These are phyloP conservation scores for Daldinia grandis DNA, from an alignment of 495 filamentous ascomycete species.

Conservation along the genomic window DNA sequence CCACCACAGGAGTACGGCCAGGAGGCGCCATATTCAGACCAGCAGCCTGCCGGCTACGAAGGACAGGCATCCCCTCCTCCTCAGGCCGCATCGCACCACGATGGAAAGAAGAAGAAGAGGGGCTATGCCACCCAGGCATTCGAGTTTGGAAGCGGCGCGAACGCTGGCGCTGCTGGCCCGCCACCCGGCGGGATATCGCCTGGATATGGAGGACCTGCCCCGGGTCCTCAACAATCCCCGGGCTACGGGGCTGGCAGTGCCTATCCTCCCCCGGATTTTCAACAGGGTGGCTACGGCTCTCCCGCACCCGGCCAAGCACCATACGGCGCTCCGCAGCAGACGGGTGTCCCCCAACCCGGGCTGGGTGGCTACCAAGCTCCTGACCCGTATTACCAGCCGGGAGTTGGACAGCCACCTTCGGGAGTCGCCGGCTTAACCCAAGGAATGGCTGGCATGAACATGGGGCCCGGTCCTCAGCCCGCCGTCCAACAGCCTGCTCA, in stretches of 20 bases:
- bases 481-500: conserved; percentile 62
- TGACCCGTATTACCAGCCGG: conserved; percentile 69
- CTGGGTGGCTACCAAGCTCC: conserved; percentile 71
- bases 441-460: conserved; percentile 82
- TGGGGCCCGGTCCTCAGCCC: conserved; percentile 66
- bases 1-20: conserved; percentile 71
- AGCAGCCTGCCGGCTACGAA: conserved; percentile 48
- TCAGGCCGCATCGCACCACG: conserved; percentile 53
- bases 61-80: conserved; percentile 52
- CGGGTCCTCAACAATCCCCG: conserved; percentile 49
- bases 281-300: conserved; percentile 62
- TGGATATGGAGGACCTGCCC: conserved; percentile 46
- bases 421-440: conserved; percentile 80
- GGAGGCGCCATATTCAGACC: conserved; percentile 52
- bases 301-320: conserved; percentile 53
- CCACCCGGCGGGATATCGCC: conserved; percentile 36
- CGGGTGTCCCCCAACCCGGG: conserved; percentile 49
- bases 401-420: conserved; percentile 56
- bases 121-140: conserved; percentile 94
- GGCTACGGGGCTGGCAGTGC: conserved; percentile 59
- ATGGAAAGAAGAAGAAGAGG: conserved; percentile 81
- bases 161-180: conserved; percentile 69
- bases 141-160: conserved; percentile 89
- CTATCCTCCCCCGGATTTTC: conserved; percentile 69
- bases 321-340: conserved; percentile 61